Evolutionary conservation across 257 asterid species (phyloP).

Genomic region (Fraxinus pennsylvanica): DNA sequence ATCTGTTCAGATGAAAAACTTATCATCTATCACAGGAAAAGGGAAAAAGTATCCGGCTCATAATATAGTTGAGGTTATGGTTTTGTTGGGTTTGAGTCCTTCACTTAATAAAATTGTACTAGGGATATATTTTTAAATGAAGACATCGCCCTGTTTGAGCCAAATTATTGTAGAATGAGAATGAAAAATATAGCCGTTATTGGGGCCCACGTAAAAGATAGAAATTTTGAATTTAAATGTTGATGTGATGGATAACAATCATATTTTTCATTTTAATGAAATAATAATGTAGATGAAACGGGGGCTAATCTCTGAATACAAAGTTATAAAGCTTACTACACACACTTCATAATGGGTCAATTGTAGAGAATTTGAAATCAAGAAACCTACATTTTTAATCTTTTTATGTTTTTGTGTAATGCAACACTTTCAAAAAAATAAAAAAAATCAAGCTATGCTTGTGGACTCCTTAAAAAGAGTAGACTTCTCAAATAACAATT

Average conservation of each 20-base stretch:
- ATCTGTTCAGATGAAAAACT: conserved; percentile 2
- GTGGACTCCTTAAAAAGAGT: background rate
- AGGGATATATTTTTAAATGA: background rate
- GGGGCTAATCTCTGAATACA: background rate
- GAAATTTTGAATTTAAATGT: too few relatives aligned
- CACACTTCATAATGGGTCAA: background rate
- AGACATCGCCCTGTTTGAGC: background rate
- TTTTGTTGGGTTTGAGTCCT: background rate
- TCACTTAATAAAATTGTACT: background rate
- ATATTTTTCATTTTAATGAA: too few relatives aligned
- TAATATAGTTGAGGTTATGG: background rate
- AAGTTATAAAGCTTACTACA: background rate
- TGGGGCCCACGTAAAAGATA: too few relatives aligned
- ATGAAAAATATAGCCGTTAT: too few relatives aligned
- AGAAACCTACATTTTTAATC: conserved; percentile 1
- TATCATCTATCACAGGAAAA: background rate
- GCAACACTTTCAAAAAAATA: too few relatives aligned
- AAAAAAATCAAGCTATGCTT: background rate
- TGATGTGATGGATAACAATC: too few relatives aligned
- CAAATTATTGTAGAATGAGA: too few relatives aligned
- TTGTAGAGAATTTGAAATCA: background rate
- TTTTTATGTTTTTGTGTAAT: background rate
- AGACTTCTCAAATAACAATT: background rate
- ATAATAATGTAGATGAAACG: too few relatives aligned
- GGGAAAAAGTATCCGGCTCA: background rate